Conservation (phyloP, 495 filamentous ascomycete genomes). For the Aspergillus mulundensis region DNA sequence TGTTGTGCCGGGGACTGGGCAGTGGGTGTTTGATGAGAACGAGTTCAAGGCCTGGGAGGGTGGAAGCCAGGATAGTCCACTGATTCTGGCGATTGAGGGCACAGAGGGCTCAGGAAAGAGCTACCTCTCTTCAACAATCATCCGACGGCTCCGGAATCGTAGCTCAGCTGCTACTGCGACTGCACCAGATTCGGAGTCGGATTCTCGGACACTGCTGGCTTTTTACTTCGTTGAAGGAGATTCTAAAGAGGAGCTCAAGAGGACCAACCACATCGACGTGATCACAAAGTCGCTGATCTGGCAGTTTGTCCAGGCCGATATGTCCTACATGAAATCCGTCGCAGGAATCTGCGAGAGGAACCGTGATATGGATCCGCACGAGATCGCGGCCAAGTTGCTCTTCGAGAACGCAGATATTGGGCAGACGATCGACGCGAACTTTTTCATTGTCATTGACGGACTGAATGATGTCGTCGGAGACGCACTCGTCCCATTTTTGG, state of each 20-base stretch:
- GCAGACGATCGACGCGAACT: constrained; percentile 24
- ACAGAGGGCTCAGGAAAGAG: constrained; percentile 35
- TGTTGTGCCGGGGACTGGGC: constrained; percentile 29
- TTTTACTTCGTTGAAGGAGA: constrained; percentile 41
- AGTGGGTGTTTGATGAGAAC: constrained; percentile 28
- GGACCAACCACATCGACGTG: constrained; percentile 20
- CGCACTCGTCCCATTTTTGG: constrained; percentile 24
- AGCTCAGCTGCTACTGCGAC: constrained; percentile 14
- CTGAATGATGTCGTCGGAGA: constrained; percentile 22
- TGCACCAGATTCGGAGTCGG: constrained; percentile 9
- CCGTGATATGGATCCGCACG: constrained; percentile 26
- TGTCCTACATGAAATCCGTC: constrained; percentile 33
- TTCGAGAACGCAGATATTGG: constrained; percentile 26
- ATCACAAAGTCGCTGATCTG: constrained; percentile 29
- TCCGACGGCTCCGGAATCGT: constrained; percentile 27
- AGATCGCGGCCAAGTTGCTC: constrained; percentile 28
- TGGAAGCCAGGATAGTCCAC: constrained; percentile 15
- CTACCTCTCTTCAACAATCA: constrained; percentile 33
- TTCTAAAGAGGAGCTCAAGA: constrained; percentile 22
- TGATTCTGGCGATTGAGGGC: constrained; percentile 28
- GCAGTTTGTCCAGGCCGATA: constrained; percentile 35
- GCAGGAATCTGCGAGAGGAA: constrained; percentile 26
- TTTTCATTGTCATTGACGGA: constrained; percentile 35
- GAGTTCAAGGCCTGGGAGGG: constrained; percentile 28
- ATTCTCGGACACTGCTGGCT: constrained; percentile 24